Evolutionary conservation across 352 stramenopile species (phyloP), one percentile per base, ranked within the genome.

Genomic region (Salisapilia sapeloensis): DNA sequence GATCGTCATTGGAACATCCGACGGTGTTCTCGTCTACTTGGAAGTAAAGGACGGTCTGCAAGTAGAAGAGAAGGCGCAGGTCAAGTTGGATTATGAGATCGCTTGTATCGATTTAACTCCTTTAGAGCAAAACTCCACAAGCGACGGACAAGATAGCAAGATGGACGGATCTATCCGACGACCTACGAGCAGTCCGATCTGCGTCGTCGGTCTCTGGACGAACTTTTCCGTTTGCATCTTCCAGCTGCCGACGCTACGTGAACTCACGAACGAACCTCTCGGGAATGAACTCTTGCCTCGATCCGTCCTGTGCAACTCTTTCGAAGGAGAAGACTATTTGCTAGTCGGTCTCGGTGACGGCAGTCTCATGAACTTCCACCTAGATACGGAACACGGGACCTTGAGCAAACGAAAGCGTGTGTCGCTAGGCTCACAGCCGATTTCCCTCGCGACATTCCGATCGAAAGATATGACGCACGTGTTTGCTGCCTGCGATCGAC

Each of bases 261-360:
- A 63, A 24, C 29, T 80, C 14, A 56, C 48, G n/a, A 77, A 67
- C 8, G 62, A 85, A 33, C 55, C 56, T 3, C 53, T 92, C 5
- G 75, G 75, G 29, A 83, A 75, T 30, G 71, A 90, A 30, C 30
- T 89, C 12, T 60, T 96, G 29, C 77, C 83, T 1, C 69, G 87
- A 23, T 93, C 78, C 5, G 69, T 96, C 15, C 45, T 96, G 16
- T 79, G 81, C 46, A 84, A 84, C 33, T 79, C 70, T 6, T 86
- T 90, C 29, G 80, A 92, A 33, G 56, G 50, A 17, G 52, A 81
- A 24, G 46, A 90, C 42, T 96, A 97, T 43, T 42, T 99, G 14
- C 67, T 99, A 16, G 83, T 98, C 10, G 94, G 93, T 32, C 62
- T 99, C n/a, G 94, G 93, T 12, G 93, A 99, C 50, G 94, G 93